phyloP scores from a whole-genome alignment of 148 eudicot species.

The Pouteria glomerata region DNA sequence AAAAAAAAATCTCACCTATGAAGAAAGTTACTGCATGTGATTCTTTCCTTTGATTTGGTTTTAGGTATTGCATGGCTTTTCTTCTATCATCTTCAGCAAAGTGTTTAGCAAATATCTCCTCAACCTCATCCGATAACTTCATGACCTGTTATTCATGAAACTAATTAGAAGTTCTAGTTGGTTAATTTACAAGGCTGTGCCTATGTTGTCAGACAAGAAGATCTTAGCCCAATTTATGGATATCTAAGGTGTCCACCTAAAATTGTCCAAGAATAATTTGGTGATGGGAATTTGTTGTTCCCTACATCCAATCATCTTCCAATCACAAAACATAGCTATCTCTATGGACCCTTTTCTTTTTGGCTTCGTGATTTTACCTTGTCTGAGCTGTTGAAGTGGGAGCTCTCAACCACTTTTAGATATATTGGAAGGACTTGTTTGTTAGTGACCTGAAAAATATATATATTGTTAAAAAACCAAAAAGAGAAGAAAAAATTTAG shows the following conservation, averaged over 20 bases:
- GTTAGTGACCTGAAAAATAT: constrained; percentile 80
- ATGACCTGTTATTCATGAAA: constrained; percentile 38
- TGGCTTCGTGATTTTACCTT: constrained; percentile 42
- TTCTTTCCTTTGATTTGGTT: constrained; percentile 75
- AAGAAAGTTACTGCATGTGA: constrained; percentile 91
- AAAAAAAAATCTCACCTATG: constrained; percentile 53
- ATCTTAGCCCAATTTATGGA: constrained; percentile 28
- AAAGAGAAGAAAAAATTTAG: not conserved
- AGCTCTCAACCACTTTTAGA: constrained; percentile 82
- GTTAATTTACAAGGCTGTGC: not conserved
- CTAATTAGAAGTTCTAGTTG: not conserved
- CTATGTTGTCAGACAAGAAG: constrained; percentile 31
- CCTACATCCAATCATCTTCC: constrained; percentile 37
- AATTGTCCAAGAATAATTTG: constrained; percentile 33
- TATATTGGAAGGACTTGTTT: constrained; percentile 81
- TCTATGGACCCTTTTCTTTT: not conserved
- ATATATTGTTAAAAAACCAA: too few relatives aligned
- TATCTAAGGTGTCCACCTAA: constrained; percentile 41
- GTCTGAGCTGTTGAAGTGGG: constrained; percentile 89
- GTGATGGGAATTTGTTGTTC: constrained; percentile 15
- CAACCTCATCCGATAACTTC: constrained; percentile 79
- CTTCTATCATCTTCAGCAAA: constrained; percentile 75
- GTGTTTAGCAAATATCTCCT: constrained; percentile 66
- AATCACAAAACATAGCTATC: not conserved
- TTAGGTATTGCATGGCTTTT: constrained; percentile 92